Conservation (phyloP, 345 rosid species). For the Mercurialis annua region DNA sequence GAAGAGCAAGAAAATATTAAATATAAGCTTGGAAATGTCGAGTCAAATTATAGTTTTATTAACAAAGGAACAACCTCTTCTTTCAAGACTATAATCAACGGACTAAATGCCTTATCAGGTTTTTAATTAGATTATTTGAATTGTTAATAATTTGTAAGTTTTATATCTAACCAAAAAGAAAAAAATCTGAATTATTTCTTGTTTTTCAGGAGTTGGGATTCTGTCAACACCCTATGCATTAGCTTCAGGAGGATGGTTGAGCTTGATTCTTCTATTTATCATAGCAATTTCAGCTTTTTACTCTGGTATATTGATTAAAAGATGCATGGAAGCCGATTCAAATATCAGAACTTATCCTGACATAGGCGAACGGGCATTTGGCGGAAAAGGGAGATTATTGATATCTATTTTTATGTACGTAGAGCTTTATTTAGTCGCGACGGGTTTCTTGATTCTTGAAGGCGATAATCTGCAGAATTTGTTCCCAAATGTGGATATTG, state of each 20-base stretch:
- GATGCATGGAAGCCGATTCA: conserved; percentile 74
- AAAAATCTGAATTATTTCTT: neutral
- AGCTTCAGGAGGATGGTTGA: conserved; percentile 92
- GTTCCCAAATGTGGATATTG: conserved; percentile 45
- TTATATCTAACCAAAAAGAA: neutral
- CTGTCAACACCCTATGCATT: conserved; percentile 80
- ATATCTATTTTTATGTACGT: conserved; percentile 59
- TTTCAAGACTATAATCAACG: conserved; percentile 58
- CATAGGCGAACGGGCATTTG: conserved; percentile 79
- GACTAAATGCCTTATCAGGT: conserved; percentile 75
- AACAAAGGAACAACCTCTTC: conserved; percentile 33
- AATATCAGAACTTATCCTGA: conserved; percentile 70
- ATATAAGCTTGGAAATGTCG: conserved; percentile 27
- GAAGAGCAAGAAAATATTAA: conserved; percentile 6
- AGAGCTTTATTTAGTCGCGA: conserved; percentile 79
- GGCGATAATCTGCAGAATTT: conserved; percentile 77
- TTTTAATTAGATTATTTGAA: neutral
- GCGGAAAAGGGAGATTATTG: conserved; percentile 55
- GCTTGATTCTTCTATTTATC: conserved; percentile 53
- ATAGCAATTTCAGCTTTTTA: conserved; percentile 62
- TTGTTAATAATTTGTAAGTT: too few species aligned
- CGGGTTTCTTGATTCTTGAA: conserved; percentile 83
- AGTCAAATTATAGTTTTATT: conserved; percentile 16
- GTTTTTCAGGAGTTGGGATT: conserved; percentile 72
- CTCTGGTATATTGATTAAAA: conserved; percentile 63